Evolutionary conservation across 163 green algal genomes (phyloP).

Genomic region (Chlorella variabilis): DNA sequence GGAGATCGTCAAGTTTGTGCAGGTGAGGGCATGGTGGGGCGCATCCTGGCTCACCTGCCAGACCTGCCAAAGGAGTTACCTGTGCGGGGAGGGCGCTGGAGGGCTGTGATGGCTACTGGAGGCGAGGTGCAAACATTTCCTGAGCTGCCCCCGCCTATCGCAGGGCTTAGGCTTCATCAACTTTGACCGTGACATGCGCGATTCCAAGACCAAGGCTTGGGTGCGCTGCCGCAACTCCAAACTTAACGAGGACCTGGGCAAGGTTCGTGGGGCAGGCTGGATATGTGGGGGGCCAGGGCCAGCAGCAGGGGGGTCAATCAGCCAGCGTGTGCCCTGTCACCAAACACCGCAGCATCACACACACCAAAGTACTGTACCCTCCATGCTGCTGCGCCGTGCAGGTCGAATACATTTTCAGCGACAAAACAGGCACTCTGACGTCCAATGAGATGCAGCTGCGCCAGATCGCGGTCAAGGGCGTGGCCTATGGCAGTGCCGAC

Average conservation of each 20-base stretch:
- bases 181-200: constrained; percentile 69
- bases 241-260: constrained; percentile 89
- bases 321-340: too few species aligned
- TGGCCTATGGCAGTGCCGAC: constrained; percentile 52
- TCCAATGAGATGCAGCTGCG: constrained; percentile 89
- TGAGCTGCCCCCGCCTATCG: too few species aligned
- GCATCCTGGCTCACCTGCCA: too few species aligned
- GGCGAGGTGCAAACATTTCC: too few species aligned
- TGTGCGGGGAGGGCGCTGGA: too few species aligned
- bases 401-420: constrained; percentile 86
- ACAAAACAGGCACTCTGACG: constrained; percentile 94
- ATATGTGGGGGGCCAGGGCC: too few species aligned
- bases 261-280: constrained; percentile 47
- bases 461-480: constrained; percentile 62
- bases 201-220: constrained; percentile 53
- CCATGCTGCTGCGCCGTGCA: constrained; percentile 5
- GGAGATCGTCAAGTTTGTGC: constrained; percentile 91
- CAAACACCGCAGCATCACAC: too few species aligned
- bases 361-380: too few species aligned
- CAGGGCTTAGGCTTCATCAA: constrained; percentile 79
- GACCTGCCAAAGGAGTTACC: too few species aligned
- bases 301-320: background rate
- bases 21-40: constrained; percentile 39
- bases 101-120: background rate
- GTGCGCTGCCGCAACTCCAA: constrained; percentile 77